Base-by-base conservation (phyloP, 805 yeast genomes). In the Blastobotrys peoriensis region DNA sequence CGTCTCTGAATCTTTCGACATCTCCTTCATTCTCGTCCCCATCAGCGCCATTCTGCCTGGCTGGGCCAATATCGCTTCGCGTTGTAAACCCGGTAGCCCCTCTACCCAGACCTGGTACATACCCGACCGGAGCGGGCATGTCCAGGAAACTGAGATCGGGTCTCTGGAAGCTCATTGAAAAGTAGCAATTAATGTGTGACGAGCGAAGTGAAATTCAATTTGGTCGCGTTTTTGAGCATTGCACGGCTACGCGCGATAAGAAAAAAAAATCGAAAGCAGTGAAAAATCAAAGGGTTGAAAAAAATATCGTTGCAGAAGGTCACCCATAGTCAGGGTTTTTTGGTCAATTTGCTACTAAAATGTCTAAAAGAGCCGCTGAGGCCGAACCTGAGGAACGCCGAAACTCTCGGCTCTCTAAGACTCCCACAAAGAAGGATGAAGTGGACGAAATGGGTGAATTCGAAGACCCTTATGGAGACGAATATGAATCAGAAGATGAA, bases 11-110 rank as follows among this genome's bases (percentile, higher is more conserved):
- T 3, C 65, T 51, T 4, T 53, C 63, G 18, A 58, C 67, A n/a
- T 54, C 61, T 17, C 50, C 61, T 13, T 45, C 53, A 2, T 51
- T 58, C 23, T 46, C 54, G 3, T 54, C 51, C 5, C 48, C 54
- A 15, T 47, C 55, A 2, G 44, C 45, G 3, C 54, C 60, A n/a
- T 44, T 63, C 47, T 49, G 70, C 46, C 67, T 47, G 1, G 73
- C 71, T 15, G 71, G 66, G 0, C 86, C 86, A 13, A 83, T 61
- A 50, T 83, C 94, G 1, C 93, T 86, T 47, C 87, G 75, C 0
- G 96, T 87, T 0, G 89, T 79, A 63, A 93, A 89, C 3, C 97
- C 98, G 1, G 86, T 76, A 1, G 97, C 98, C 21, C 98, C 98
- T 59, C 98, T 71, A 0, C 97, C 98, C 5, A 88, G 65, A 20